Conservation (phyloP, 1,284 basidiomycete genomes). For the Amylostereum chailletii region DNA sequence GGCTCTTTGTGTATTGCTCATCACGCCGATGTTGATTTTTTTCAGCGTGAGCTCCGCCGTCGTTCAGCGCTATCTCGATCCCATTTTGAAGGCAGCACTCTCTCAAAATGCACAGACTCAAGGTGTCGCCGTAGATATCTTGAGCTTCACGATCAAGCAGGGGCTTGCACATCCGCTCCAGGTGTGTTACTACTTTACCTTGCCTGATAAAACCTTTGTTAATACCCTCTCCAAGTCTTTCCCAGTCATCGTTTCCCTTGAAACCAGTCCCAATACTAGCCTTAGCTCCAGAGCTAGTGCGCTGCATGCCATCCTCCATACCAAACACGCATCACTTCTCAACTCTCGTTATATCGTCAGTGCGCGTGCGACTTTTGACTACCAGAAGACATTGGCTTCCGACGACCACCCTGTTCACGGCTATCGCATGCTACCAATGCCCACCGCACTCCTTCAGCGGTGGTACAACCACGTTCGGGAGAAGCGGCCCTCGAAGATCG, state of each 20-base stretch:
- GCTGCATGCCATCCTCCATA: slow-evolving; percentile 77
- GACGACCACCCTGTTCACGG: slow-evolving; percentile 29
- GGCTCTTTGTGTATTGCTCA: slow-evolving; percentile 14
- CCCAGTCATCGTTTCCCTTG: slow-evolving; percentile 87
- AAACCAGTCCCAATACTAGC: slow-evolving; percentile 63
- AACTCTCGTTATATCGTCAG: slow-evolving; percentile 80
- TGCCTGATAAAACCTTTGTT: not conserved
- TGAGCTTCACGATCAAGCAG: slow-evolving; percentile 90
- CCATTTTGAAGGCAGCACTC: slow-evolving; percentile 76
- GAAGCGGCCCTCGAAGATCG: slow-evolving; percentile 76
- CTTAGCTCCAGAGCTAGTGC: slow-evolving; percentile 73
- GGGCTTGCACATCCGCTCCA: slow-evolving; percentile 92
- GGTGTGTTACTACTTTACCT: slow-evolving; percentile 28
- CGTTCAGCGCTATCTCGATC: slow-evolving; percentile 84
- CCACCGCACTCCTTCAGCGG: slow-evolving; percentile 69
- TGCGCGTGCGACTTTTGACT: slow-evolving; percentile 74
- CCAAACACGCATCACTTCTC: slow-evolving; percentile 85
- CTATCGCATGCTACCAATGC: slow-evolving; percentile 48
- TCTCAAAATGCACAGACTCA: slow-evolving; percentile 70
- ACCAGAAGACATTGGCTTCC: slow-evolving; percentile 55
- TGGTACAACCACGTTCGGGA: slow-evolving; percentile 92
- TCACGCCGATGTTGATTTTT: slow-evolving; percentile 3
- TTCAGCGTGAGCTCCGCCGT: slow-evolving; percentile 85
- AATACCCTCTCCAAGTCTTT: slow-evolving; percentile 53
- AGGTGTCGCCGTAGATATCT: slow-evolving; percentile 80